Conservation (phyloP, 805 yeast species). For the Scheffersomyces spartinae region DNA sequence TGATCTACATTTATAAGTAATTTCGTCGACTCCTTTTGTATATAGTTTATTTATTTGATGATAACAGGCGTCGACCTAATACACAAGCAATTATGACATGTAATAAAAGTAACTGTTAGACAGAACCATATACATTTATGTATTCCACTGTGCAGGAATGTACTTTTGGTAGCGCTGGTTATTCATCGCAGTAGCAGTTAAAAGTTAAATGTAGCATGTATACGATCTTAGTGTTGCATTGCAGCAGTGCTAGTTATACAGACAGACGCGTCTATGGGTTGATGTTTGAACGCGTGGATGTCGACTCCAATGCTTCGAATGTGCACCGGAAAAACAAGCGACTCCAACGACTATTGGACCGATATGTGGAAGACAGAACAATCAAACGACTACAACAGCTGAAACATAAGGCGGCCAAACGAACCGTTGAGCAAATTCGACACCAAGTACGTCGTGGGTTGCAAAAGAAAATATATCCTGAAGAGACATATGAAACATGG, state of each 20-base stretch:
- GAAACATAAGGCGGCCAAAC: constrained; percentile 15
- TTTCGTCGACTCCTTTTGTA: constrained; percentile 2
- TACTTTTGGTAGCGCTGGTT: too few species aligned
- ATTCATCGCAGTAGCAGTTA: too few species aligned
- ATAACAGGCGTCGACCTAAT: too few species aligned
- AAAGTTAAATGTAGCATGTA: constrained; percentile 2
- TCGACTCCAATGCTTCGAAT: constrained; percentile 5
- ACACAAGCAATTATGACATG: too few species aligned
- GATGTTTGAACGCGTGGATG: constrained; percentile 7
- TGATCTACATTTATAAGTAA: too few species aligned
- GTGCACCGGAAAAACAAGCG: constrained; percentile 5
- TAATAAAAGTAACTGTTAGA: too few species aligned
- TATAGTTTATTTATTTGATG: constrained; percentile 3
- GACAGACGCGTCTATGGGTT: too few species aligned
- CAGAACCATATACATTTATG: too few species aligned
- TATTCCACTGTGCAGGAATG: too few species aligned
- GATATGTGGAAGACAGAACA: constrained; percentile 3
- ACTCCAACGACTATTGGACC: constrained; percentile 3
- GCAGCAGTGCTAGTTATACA: constrained; percentile 1
- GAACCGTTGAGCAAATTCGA: constrained; percentile 7
- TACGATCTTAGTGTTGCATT: neutral
- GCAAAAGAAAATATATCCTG: constrained; percentile 9
- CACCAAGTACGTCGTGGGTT: too few species aligned
- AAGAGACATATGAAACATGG: constrained; percentile 25
- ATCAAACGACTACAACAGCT: constrained; percentile 8